A percentile compares a stretch with the other conserved stretches of the same genome.
Evolutionary conservation across 306 rosid species (phyloP).

Genomic region (Cajanus cajan): DNA sequence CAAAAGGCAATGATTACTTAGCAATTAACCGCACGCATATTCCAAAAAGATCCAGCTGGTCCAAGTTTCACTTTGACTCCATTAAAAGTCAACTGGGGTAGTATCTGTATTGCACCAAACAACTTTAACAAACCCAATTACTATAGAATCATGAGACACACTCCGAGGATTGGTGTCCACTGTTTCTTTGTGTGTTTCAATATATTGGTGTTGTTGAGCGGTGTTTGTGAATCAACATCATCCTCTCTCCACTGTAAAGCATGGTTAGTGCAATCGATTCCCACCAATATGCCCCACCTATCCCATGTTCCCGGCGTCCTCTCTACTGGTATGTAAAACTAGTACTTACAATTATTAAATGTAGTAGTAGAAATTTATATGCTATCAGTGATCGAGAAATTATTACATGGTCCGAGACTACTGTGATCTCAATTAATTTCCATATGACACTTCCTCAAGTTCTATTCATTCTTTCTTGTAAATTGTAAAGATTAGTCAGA

Average conservation of each 20-base stretch:
- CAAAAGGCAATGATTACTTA: not conserved
- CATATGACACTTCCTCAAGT: not conserved
- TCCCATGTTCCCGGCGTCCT: constrained; percentile 69
- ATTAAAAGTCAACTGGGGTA: not conserved
- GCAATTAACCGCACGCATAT: not conserved
- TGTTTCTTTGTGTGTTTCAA: not conserved
- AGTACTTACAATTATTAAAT: not conserved
- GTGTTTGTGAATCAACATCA: constrained; percentile 29
- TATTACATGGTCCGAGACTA: not conserved
- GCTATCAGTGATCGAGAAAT: not conserved
- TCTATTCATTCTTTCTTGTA: not conserved
- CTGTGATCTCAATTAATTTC: not conserved
- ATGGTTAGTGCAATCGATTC: constrained; percentile 91
- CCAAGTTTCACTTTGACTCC: not conserved
- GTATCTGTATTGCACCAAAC: not conserved
- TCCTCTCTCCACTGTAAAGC: constrained; percentile 56
- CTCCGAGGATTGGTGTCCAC: constrained; percentile 13
- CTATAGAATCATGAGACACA: constrained; percentile 1
- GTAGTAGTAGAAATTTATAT: not conserved
- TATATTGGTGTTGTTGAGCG: constrained; percentile 10
- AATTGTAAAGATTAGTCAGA: not conserved
- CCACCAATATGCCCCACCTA: constrained; percentile 81
- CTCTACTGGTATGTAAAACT: constrained; percentile 47
- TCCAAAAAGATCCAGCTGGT: not conserved
- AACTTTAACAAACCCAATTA: not conserved